A percentile compares a stretch with the other conserved stretches of the same genome.
phyloP scores from a whole-genome alignment of 805 yeast species.

The Wickerhamiella cacticola region DNA sequence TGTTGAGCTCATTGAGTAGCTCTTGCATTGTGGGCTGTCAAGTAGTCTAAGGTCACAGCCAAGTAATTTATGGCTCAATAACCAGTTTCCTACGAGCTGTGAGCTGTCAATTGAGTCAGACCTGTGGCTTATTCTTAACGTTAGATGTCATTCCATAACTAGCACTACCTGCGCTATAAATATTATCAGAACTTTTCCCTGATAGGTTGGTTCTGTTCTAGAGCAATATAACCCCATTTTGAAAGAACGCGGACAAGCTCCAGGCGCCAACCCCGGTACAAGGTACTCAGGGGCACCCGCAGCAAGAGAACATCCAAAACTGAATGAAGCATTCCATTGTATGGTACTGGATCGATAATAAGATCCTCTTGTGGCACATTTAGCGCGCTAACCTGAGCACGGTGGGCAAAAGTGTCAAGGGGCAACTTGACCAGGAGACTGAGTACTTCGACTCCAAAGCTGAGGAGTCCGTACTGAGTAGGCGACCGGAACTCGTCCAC shows the following conservation, averaged over 20 bases:
- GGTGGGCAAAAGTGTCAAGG: conserved; percentile 68
- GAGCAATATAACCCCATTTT: conserved; percentile 48
- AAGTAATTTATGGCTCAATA: too few species aligned
- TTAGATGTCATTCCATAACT: too few species aligned
- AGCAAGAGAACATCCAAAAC: conserved; percentile 39
- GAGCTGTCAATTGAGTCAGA: too few species aligned
- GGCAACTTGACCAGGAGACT: conserved; percentile 75
- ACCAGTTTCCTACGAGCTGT: too few species aligned
- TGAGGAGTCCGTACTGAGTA: conserved; percentile 43
- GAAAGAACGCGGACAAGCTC: conserved; percentile 70
- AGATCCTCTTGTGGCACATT: conserved; percentile 26
- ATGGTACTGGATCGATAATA: conserved; percentile 48
- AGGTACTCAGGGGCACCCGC: conserved; percentile 33
- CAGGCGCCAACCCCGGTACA: conserved; percentile 87
- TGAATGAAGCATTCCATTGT: conserved; percentile 44
- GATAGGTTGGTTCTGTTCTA: conserved; percentile 18
- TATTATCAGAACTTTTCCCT: conserved; percentile 11
- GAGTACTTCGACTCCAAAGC: conserved; percentile 46
- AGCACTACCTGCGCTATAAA: too few species aligned
- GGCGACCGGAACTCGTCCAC: conserved; percentile 59
- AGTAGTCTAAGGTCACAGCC: too few species aligned
- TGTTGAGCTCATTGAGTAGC: too few species aligned
- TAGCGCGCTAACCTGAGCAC: conserved; percentile 67
- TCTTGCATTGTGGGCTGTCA: too few species aligned
- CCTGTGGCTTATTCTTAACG: too few species aligned